Base-by-base conservation (phyloP, 805 yeast species). In the Schizosaccharomyces octosporus region DNA sequence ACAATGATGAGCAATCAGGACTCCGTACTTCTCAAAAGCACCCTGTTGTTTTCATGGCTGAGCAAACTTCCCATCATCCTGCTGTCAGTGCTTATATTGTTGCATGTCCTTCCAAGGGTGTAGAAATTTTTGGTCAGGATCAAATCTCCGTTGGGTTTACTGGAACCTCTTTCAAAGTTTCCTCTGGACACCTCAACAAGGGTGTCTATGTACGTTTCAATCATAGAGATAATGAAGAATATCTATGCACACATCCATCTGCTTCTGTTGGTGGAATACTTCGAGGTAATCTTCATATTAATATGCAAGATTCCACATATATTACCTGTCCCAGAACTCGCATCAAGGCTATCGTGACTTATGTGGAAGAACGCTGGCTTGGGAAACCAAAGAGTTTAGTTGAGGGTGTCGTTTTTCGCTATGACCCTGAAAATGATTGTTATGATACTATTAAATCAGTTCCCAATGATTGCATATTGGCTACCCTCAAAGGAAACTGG, bases 311-410 rank as follows among this genome's bases (percentile, higher is more conserved):
- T 27, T 19, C 39, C 5, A 42, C 61, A 7, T 19, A 19, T 27
- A 43, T 43, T 19, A 42, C 55, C 9, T 59, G 61, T 59, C 61
- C 61, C 4, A 42, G 43, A 43, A 43, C 61, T 29, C 29, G 54
- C 9, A 19, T 43, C n/a, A 59, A 59, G 17, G 55, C 54, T 21
- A 59, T 59, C 3, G 13, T 59, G 5, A 29, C 43, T 19, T 59
- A 43, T 42, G 24, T 31, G 7, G 61, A 59, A 59, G 61, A 59
- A 41, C n/a, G 54, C 4, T 59, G 61, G 61, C 54, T 59, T n/a
- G 61, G 61, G 5, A 59, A 59, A 48, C 61, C 48, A 32, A 59
- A 19, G 19, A 31, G 41, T 32, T 17, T 45, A 19, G 61, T 59
- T 13, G 29, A 59, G n/a, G 61, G 61, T 29, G 61, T 43, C 4